A percentile compares a stretch with the other conserved stretches of the same genome.
Conservation (phyloP, 179 eudicot genomes). For the Beta lomatogona region DNA sequence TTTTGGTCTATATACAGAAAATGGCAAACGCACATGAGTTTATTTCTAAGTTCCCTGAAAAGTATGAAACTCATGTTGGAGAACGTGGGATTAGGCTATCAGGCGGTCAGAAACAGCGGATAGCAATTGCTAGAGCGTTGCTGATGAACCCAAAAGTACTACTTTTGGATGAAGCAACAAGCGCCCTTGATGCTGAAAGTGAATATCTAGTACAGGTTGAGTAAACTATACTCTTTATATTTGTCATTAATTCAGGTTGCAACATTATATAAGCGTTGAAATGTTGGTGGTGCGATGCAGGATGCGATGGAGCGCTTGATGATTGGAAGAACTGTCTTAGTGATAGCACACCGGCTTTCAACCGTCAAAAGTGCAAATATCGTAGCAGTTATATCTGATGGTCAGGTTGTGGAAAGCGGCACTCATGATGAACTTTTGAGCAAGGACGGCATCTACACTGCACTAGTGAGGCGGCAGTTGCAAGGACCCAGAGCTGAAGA, state of each 20-base stretch:
- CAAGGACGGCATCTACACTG: conserved; percentile 73
- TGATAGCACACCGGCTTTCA: conserved; percentile 92
- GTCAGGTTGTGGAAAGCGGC: conserved; percentile 83
- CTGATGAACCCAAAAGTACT: conserved; percentile 86
- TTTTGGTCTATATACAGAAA: conserved; percentile 46
- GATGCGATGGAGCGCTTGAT: conserved; percentile 96
- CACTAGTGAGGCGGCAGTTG: conserved; percentile 78
- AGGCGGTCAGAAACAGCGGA: conserved; percentile 92
- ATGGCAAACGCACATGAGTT: conserved; percentile 97
- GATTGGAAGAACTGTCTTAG: conserved; percentile 89
- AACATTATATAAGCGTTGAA: not conserved
- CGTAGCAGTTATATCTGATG: conserved; percentile 89
- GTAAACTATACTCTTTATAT: not conserved
- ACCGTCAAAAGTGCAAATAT: conserved; percentile 83
- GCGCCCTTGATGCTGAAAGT: conserved; percentile 95
- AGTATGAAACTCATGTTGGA: conserved; percentile 82
- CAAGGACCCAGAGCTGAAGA: conserved; percentile 58
- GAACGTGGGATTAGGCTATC: conserved; percentile 92
- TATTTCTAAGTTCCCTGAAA: conserved; percentile 73
- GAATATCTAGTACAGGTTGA: conserved; percentile 90
- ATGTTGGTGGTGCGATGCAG: conserved; percentile 34
- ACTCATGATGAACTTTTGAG: conserved; percentile 74
- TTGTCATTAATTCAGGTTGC: not conserved
- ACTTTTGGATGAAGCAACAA: conserved; percentile 92
- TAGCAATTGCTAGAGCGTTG: conserved; percentile 92